Evolutionary conservation across 2,329 filamentous ascomycete genomes (phyloP), one percentile per base, ranked within the genome.

Genomic region (Aspergillus piperis): DNA sequence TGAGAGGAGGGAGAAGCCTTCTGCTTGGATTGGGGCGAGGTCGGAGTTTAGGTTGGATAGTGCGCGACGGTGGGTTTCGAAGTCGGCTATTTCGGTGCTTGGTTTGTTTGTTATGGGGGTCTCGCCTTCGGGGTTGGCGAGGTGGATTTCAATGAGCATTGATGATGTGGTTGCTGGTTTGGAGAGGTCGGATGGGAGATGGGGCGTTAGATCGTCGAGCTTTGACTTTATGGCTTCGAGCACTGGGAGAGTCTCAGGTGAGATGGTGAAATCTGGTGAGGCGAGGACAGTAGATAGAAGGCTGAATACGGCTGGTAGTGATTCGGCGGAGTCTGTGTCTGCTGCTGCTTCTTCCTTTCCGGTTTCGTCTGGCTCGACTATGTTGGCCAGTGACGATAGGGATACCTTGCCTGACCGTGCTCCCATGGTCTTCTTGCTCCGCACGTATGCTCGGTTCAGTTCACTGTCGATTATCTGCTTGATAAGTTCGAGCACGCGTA

Each of bases 111-210:
- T 57, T 1, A 2, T 36, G 11, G 5, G 10, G 19, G 63, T 63
- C 8, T 63, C 56, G 17, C 72, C 60, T 17, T 69, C 69, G 8
- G 70, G 68, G 2, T 69, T 65, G 5, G 68, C 65, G 27, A 79
- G 65, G 6, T 77, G 74, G 32, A 80, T 77, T 53, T 80, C 77
- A 7, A 79, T 60, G 7, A 80, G 71, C 74, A 79, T 77, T 2
- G 76, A 77, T 5, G 76, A 69, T 0, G 77, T 79, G 5, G 72
- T 77, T 52, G 72, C 76, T 54, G 76, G 66, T 56, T 75, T 77
- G 10, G 72, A 68, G 7, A 79, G 68, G 8, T 66, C 62, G 3
- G 64, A 25, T 11, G 75, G 72, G 8, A 79, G 69, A 38, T 66
- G 57, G 11, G 74, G 71, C 11, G 76, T 66, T 10, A 79, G 65